phyloP scores from a whole-genome alignment of 169 alveolate genomes.

The Cryptosporidium canis region DNA sequence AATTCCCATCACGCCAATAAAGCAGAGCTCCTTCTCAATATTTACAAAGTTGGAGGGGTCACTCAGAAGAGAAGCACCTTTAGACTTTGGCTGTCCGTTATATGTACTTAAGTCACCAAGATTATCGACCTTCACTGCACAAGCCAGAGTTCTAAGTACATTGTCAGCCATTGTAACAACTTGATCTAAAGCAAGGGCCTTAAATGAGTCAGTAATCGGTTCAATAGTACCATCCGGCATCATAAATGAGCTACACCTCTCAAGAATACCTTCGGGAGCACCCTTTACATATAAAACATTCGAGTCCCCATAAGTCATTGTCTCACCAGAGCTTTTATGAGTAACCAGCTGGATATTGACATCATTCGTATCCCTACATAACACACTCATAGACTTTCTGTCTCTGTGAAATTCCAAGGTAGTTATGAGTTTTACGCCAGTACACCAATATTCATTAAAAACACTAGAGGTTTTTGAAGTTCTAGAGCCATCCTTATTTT shows the following conservation, averaged over 20 bases:
- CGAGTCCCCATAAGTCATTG: constrained; percentile 73
- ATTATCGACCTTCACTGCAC: constrained; percentile 79
- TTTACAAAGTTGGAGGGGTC: constrained; percentile 79
- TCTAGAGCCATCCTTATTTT: constrained; percentile 61
- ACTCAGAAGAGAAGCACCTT: constrained; percentile 71
- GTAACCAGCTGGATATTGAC: constrained; percentile 38
- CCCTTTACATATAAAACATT: constrained; percentile 94
- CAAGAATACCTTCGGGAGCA: constrained; percentile 98
- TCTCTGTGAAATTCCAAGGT: constrained; percentile 96
- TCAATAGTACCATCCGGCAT: constrained; percentile 87
- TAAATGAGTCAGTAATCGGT: constrained; percentile 83
- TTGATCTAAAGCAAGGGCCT: constrained; percentile 79
- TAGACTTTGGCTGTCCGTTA: constrained; percentile 68
- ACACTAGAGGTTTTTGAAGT: constrained; percentile 53
- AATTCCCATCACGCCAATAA: constrained; percentile 95
- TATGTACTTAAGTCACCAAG: constrained; percentile 75
- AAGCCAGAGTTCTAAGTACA: constrained; percentile 88
- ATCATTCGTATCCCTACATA: constrained; percentile 77
- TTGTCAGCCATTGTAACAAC: constrained; percentile 89
- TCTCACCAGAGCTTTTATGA: constrained; percentile 39
- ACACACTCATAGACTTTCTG: constrained; percentile 95
- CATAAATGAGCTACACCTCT: constrained; percentile 78
- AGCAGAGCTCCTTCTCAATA: constrained; percentile 89
- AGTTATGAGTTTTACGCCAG: constrained; percentile 82
- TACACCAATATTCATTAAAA: constrained; percentile 75